Evolutionary conservation across 2,329 filamentous ascomycete genomes (phyloP), one percentile per base, ranked within the genome.

Genomic region (Trichophyton equinum): DNA sequence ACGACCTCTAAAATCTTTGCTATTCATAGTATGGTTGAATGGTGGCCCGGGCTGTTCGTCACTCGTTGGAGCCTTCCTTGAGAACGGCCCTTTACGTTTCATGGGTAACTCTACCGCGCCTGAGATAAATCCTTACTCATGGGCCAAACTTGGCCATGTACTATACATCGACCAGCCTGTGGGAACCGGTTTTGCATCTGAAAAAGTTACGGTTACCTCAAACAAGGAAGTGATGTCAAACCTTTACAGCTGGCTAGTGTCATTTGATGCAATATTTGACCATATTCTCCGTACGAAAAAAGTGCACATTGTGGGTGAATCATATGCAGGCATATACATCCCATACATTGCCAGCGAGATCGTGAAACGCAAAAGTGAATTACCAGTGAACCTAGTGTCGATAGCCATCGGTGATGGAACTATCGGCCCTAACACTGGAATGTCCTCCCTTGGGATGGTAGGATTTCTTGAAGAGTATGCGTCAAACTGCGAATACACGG

Each of bases 81-180:
- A 72, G 30, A 71, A 71, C 40, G 72, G 71, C 5, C 70, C 72
- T 5, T 67, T 74, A 44, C 64, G 65, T 5, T 75, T 73, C 62
- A 46, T 64, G 22, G 68, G 66, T 2, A 70, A 70, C 60, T 61
- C 64, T 20, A 61, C 58, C 13, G 38, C 46, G 3, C 60, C 59
- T 22, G 58, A 55, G 36, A 25, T 25, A 53, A 67, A 66, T 49
- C 62, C 63, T 0, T 60, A 65, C 60, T 66, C 64, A 30, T 60
- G 49, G 64, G 65, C 60, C 3, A 64, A 60, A 49, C 38, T 72
- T 18, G 73, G 65, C n/a, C 68, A 70, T 67, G 70, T 69, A 5
- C 66, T 73, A 18, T 73, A 75, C 59, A 65, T 74, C 44, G 72
- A 74, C 58, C 72, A 74, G 51, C 73, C 72, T 2, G 71, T 71